Percentiles rank a stretch among this genome's conserved stretches.
phyloP scores from a whole-genome alignment of 441 rosid species.

The Syzygium malaccense region DNA sequence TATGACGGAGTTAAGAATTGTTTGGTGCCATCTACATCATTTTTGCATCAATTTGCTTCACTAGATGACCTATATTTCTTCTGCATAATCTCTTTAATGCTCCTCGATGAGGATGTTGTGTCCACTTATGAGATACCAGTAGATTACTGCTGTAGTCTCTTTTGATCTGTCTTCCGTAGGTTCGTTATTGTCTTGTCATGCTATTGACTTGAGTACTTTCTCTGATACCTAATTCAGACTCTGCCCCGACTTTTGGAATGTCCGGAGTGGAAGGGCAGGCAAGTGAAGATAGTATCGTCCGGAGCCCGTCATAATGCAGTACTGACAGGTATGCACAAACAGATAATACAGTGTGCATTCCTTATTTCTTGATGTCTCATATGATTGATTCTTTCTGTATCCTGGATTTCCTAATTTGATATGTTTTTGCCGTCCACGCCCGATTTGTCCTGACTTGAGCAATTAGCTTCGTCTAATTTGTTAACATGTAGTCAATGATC shows the following conservation, averaged over 20 bases:
- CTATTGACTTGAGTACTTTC: neutral
- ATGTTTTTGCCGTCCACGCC: neutral
- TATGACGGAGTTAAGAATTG: neutral
- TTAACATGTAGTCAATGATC: neutral
- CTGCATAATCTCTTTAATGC: neutral
- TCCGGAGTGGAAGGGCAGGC: conserved; percentile 37
- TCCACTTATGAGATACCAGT: neutral
- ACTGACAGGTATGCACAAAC: conserved; percentile 44
- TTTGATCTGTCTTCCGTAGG: neutral
- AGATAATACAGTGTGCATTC: neutral
- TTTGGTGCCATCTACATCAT: neutral
- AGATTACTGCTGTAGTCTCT: neutral
- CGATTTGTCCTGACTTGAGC: neutral
- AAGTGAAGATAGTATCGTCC: conserved; percentile 42
- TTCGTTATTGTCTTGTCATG: neutral
- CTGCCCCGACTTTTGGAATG: conserved; percentile 51
- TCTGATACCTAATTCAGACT: conserved; percentile 21
- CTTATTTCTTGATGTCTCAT: neutral
- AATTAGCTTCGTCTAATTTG: neutral
- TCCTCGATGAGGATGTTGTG: neutral
- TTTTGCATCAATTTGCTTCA: neutral
- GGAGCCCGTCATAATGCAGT: conserved; percentile 71
- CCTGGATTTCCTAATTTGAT: neutral
- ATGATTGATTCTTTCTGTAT: conserved; percentile 2
- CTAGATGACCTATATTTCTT: neutral